These are phyloP conservation scores for Pterula multifida DNA, from an alignment of 1,284 basidiomycete species.

Conservation along the genomic window DNA sequence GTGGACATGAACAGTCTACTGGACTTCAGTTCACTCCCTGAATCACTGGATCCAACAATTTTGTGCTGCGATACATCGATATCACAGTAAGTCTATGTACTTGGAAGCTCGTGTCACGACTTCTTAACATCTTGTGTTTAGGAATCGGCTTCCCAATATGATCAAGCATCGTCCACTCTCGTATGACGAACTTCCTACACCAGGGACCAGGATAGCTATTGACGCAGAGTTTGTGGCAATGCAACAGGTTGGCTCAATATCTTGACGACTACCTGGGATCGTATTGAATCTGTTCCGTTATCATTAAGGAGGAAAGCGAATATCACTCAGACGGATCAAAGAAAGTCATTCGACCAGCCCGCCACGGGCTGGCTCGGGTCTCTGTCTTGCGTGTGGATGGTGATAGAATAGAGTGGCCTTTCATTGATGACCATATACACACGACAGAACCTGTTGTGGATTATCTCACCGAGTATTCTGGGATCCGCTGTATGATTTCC, in stretches of 20 bases:
- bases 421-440: conserved; percentile 97
- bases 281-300: conserved; percentile 5
- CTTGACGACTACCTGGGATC: not conserved
- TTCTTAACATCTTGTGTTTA: conserved; percentile 16
- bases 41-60: conserved; percentile 61
- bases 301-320: conserved; percentile 85
- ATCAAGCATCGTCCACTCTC: conserved; percentile 73
- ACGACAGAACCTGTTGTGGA: conserved; percentile 93
- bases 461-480: conserved; percentile 94
- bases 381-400: conserved; percentile 88
- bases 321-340: conserved; percentile 91
- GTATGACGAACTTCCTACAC: conserved; percentile 70
- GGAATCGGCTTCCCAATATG: conserved; percentile 61
- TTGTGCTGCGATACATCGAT: conserved; percentile 83
- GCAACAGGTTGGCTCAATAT: conserved; percentile 53
- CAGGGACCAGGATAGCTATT: conserved; percentile 86
- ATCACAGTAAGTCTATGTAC: conserved; percentile 44
- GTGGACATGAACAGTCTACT: conserved; percentile 47
- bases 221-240: conserved; percentile 97
- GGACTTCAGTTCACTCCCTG: conserved; percentile 58
- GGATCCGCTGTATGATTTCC: conserved; percentile 71
- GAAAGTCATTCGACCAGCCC: conserved; percentile 83
- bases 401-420: conserved; percentile 68
- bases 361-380: conserved; percentile 87
- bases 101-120: not conserved